Evolutionary conservation across 169 alveolate genomes (phyloP), one percentile per base, ranked within the genome.

Genomic region (Cryptosporidium andersoni): DNA sequence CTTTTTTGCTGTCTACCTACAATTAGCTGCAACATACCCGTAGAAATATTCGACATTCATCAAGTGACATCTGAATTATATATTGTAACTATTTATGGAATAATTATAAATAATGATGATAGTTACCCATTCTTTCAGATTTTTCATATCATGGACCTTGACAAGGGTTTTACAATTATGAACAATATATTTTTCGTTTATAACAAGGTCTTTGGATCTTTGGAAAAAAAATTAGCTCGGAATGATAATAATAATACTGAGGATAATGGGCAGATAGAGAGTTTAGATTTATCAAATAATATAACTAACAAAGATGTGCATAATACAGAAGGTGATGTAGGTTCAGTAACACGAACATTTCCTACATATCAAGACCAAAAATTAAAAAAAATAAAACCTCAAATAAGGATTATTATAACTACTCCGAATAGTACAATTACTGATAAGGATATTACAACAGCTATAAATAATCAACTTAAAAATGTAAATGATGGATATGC

Each of bases 401-500:
- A 74, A 74, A 58, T 74, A 25, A 74, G 60, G 7, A 74, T 74
- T 25, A 66, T 58, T 43, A 68, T 66, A 34, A 47, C 60, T 8
- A 12, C 74, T 6, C 4, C 45, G 14, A 74, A 8, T 37, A n/a
- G 64, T 12, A 37, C 48, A 3, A 34, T 74, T 12, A 40, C 85
- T 8, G 68, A 74, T 36, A 74, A 74, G 51, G 85, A 74, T 34
- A 74, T 74, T 45, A 62, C 60, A 11, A 58, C 85, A 1, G 85
- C 85, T 1, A 58, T 74, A 40, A 58, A 66, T 3, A 58, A 58
- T 52, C 85, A 74, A 49, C 58, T 74, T 36, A 74, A 74, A 42
- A 74, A 42, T 9, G 43, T 39, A 25, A 74, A 74, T 43, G 85
- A 74, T 42, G 85, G 85, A 40, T 74, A 58, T 45, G 85, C 85